Conservation (phyloP, 2,329 filamentous ascomycete genomes). For the Dothistroma septosporum region DNA sequence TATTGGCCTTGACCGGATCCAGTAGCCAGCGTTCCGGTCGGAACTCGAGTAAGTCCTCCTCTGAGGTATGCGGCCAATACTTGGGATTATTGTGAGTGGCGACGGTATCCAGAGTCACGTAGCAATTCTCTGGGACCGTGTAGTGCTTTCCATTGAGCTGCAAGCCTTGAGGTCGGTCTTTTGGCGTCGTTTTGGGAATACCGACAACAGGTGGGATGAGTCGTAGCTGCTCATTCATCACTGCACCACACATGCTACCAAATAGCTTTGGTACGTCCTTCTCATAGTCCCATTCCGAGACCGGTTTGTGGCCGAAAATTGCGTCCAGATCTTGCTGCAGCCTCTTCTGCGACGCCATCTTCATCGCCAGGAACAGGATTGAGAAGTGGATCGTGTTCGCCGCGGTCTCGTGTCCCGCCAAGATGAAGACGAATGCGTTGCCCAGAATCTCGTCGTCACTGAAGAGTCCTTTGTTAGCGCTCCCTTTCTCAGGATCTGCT, state of each 20-base stretch:
- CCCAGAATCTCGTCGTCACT: conserved; percentile 64
- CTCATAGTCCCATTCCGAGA: conserved; percentile 68
- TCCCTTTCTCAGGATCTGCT: conserved; percentile 44
- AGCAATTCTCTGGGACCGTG: conserved; percentile 54
- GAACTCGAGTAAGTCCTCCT: conserved; percentile 62
- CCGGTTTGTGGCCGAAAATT: conserved; percentile 57
- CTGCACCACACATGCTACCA: conserved; percentile 65
- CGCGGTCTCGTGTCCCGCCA: conserved; percentile 78
- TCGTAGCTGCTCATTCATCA: conserved; percentile 73
- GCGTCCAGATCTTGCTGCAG: conserved; percentile 67
- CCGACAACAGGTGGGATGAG: conserved; percentile 66
- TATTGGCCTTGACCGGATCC: conserved; percentile 25
- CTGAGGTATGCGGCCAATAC: conserved; percentile 59
- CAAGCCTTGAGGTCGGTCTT: conserved; percentile 51
- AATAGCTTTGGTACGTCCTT: conserved; percentile 61
- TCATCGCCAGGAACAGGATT: conserved; percentile 63
- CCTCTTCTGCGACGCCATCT: conserved; percentile 58
- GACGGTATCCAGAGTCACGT: conserved; percentile 55
- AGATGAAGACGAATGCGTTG: conserved; percentile 60
- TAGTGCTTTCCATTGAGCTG: conserved; percentile 56
- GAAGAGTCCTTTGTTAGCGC: conserved; percentile 46
- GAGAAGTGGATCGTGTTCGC: conserved; percentile 71
- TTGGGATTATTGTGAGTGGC: conserved; percentile 64
- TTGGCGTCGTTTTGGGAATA: conserved; percentile 62
- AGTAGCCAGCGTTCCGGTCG: conserved; percentile 68